A percentile compares a stretch with the other conserved stretches of the same genome.
phyloP scores from a whole-genome alignment of 2,329 filamentous ascomycete genomes.

The Helotiales sp. region DNA sequence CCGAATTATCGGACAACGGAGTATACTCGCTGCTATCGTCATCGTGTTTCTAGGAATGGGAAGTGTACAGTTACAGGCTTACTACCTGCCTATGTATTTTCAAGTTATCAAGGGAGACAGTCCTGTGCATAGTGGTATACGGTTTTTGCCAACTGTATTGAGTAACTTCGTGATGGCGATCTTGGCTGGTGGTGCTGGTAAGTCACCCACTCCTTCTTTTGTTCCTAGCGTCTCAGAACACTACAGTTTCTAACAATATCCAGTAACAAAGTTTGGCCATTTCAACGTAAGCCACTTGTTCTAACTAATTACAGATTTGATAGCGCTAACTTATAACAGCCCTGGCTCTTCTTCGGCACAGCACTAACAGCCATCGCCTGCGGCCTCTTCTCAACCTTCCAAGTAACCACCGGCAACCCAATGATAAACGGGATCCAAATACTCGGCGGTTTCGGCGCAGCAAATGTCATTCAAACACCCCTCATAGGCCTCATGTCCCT shows the following conservation, averaged over 20 bases:
- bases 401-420: conserved; percentile 10
- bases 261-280: conserved; percentile 32
- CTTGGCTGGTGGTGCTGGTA: conserved; percentile 28
- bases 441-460: conserved; percentile 53
- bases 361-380: conserved; percentile 9
- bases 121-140: conserved; percentile 38
- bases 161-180: conserved; percentile 28
- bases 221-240: background rate
- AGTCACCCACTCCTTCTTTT: background rate
- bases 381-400: conserved; percentile 20
- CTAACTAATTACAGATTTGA: too few species aligned
- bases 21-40: conserved; percentile 31
- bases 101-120: conserved; percentile 42
- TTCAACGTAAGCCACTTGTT: too few species aligned
- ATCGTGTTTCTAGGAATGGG: conserved; percentile 23
- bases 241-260: background rate
- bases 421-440: conserved; percentile 26
- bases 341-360: conserved; percentile 19
- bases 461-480: conserved; percentile 33
- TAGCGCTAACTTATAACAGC: too few species aligned
- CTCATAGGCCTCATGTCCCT: conserved; percentile 49
- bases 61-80: conserved; percentile 33
- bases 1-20: conserved; percentile 38
- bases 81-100: conserved; percentile 50
- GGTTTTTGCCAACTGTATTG: conserved; percentile 41